Evolutionary conservation across 441 rosid species (phyloP).

Genomic region (Geranium incanum): DNA sequence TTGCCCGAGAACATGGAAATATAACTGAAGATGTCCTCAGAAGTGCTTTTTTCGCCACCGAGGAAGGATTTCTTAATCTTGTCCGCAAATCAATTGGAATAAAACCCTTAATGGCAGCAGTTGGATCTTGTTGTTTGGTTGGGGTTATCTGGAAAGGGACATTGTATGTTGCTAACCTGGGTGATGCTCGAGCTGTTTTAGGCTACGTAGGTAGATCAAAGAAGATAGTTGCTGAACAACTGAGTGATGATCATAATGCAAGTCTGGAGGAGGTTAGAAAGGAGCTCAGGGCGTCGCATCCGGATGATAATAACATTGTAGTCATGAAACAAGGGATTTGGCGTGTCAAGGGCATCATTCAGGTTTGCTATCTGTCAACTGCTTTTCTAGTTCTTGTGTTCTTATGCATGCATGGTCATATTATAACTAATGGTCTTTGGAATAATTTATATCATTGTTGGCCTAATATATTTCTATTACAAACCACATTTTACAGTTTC

Average conservation of each 20-base stretch:
- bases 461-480: no score
- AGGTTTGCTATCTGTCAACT: conserved; percentile 36
- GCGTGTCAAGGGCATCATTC: conserved; percentile 96
- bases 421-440: no score
- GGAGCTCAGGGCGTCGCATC: conserved; percentile 78
- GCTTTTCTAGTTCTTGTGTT: conserved; percentile 5
- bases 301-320: conserved; percentile 73
- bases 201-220: conserved; percentile 50
- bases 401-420: neutral
- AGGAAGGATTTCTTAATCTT: conserved; percentile 76
- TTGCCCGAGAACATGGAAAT: conserved; percentile 46
- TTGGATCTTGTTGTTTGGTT: conserved; percentile 84
- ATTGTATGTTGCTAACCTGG: conserved; percentile 67
- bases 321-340: conserved; percentile 72
- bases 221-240: conserved; percentile 71
- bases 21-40: conserved; percentile 64
- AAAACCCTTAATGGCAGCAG: conserved; percentile 70
- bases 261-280: conserved; percentile 75
- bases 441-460: no score
- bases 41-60: conserved; percentile 68
- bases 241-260: conserved; percentile 79
- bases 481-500: no score
- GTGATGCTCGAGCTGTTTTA: conserved; percentile 87
- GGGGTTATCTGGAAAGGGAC: conserved; percentile 78
- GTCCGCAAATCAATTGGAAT: conserved; percentile 52